phyloP scores from a whole-genome alignment of 768 basidiomycete genomes.

The Serendipita sp. region DNA sequence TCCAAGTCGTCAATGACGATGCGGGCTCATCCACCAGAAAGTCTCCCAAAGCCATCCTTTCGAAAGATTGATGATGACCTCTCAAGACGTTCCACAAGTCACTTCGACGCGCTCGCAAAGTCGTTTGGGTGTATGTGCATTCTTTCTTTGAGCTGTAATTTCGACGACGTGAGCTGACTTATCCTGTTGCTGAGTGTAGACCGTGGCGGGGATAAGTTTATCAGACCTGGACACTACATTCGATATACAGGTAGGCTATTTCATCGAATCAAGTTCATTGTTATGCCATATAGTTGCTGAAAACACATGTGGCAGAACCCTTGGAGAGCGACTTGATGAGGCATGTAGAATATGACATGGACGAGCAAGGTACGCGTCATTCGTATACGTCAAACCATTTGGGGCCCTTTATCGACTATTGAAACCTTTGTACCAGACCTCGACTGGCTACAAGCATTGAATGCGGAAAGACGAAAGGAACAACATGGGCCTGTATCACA shows the following conservation, averaged over 20 bases:
- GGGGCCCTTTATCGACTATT: background rate
- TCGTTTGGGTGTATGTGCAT: conserved; percentile 54
- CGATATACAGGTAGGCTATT: conserved; percentile 60
- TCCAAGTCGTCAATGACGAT: background rate
- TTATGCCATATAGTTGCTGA: background rate
- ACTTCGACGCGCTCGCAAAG: conserved; percentile 43
- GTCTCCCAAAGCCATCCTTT: background rate
- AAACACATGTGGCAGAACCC: conserved; percentile 40
- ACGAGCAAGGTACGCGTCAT: conserved; percentile 66
- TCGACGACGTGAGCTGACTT: background rate
- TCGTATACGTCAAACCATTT: background rate
- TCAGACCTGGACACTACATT: conserved; percentile 71
- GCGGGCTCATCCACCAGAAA: background rate
- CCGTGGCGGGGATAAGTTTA: conserved; percentile 55
- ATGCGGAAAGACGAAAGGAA: conserved; percentile 64
- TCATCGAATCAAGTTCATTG: conserved; percentile 5
- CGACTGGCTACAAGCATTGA: conserved; percentile 83
- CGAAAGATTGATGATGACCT: conserved; percentile 45
- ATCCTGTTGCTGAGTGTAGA: conserved; percentile 24
- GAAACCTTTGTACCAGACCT: conserved; percentile 38
- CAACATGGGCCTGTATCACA: conserved; percentile 53
- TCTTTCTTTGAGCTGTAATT: background rate
- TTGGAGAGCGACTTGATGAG: conserved; percentile 79
- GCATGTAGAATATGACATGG: conserved; percentile 99
- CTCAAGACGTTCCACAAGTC: conserved; percentile 42